Evolutionary conservation across 2,329 filamentous ascomycete species (phyloP).

Genomic region (Magnaporthiopsis poae): DNA sequence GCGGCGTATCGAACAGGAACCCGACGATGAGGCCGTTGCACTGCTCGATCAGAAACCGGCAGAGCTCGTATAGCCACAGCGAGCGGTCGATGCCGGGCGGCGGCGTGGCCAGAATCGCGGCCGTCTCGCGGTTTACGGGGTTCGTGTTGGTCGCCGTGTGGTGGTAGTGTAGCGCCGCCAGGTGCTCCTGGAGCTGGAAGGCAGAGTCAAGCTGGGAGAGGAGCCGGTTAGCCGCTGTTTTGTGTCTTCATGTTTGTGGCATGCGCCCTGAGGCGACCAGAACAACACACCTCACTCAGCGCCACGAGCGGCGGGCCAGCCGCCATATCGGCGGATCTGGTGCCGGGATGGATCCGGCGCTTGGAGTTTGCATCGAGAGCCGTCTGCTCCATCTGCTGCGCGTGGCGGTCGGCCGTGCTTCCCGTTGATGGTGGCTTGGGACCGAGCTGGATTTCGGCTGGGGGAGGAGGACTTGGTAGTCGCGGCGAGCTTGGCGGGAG

Average conservation of each 20-base stretch:
- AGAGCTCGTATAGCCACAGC: constrained; percentile 95
- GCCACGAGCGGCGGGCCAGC: constrained; percentile 82
- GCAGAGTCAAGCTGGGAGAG: constrained; percentile 74
- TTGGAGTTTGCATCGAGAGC: constrained; percentile 64
- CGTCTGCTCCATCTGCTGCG: constrained; percentile 52
- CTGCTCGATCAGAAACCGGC: constrained; percentile 87
- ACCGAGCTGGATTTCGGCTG: constrained; percentile 85
- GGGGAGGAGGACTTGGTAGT: constrained; percentile 85
- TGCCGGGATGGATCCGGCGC: constrained; percentile 83
- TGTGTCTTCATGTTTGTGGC: too few species aligned
- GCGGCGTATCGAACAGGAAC: constrained; percentile 81
- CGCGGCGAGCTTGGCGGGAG: constrained; percentile 72
- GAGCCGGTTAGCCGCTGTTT: constrained; percentile 10
- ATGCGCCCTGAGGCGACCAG: neutral
- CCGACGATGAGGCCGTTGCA: constrained; percentile 87
- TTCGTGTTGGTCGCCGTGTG: constrained; percentile 59
- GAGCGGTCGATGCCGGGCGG: constrained; percentile 75
- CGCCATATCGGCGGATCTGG: constrained; percentile 84
- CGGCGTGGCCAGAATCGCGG: constrained; percentile 65
- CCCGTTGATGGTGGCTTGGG: constrained; percentile 21
- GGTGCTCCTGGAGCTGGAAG: constrained; percentile 93
- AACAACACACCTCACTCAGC: constrained; percentile 58
- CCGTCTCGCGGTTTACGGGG: constrained; percentile 67
- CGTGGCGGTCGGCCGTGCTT: constrained; percentile 42
- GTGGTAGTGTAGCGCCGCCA: constrained; percentile 80